Conservation (phyloP, 2,329 filamentous ascomycete genomes). For the Botryotinia narcissicola region DNA sequence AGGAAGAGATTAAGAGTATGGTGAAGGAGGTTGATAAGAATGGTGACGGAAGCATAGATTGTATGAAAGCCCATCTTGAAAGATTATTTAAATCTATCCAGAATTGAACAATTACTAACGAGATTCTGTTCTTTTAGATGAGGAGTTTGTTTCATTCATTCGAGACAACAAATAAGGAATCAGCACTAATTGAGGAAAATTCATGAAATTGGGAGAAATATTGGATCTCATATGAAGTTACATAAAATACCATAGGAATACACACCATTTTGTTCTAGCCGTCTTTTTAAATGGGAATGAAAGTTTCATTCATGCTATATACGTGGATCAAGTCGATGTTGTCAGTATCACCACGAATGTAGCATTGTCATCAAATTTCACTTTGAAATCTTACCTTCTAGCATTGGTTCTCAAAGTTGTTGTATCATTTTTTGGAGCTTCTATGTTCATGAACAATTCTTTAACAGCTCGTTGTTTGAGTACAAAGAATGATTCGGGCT, state of each 20-base stretch:
- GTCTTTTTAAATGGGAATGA: background rate
- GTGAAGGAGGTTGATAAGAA: constrained; percentile 63
- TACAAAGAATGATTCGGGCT: background rate
- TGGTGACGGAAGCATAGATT: constrained; percentile 63
- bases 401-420: background rate
- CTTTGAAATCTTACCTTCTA: background rate
- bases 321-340: background rate
- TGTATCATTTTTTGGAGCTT: background rate
- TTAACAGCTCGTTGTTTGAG: background rate
- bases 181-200: background rate
- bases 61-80: constrained; percentile 30
- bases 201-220: background rate
- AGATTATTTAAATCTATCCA: background rate
- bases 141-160: constrained; percentile 27
- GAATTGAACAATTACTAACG: background rate
- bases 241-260: constrained; percentile 8
- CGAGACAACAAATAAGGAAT: constrained; percentile 20
- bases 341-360: background rate
- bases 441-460: background rate
- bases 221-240: background rate
- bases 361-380: background rate
- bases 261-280: background rate
- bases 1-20: constrained; percentile 65
- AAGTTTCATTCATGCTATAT: background rate
- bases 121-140: constrained; percentile 11